Base-by-base conservation (phyloP, 108 stramenopile genomes). In the Nitzschia sp. region DNA sequence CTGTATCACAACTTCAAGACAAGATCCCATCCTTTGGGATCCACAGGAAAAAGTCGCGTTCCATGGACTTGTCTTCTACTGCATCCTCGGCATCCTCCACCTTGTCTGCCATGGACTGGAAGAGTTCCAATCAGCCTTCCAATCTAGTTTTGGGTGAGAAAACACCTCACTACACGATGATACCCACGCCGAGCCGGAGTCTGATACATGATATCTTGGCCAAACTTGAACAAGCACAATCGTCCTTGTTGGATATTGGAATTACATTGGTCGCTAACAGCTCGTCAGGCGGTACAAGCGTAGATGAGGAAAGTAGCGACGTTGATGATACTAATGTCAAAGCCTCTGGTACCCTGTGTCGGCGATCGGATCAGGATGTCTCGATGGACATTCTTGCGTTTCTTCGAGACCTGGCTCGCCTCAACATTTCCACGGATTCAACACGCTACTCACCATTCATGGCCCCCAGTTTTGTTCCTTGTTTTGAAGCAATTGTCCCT, bases 381-480 rank as follows among this genome's bases (percentile, higher is more conserved):
- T 3, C 17, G 0, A 65, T 38, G 7, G 67, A 68, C 38, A 21
- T 68, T 7, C 1, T 68, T 0, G 55, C 42, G 26, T 14, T 39
- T 21, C 1, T 68, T 0, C 34, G 22, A 21, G 55, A 39, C 8
- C 29, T 57, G 22, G 41, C 51, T 15, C 54, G 67, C 20, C 42
- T 68, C 55, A 51, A 57, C 9, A 3, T 21, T 25, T n/a, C 41
- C 10, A 10, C 44, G 2, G 43, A 46, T 26, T 2, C 1, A 37
- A 39, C 15, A 2, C 12, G 24, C 0, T 53, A 41, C 38, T 68
- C 21, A 43, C 67, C 67, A 21, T 68, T 68, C 11, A 68, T 68
- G 67, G 57, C 56, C 1, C n/a, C 56, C 17, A 24, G 42, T 6
- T 58, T 12, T 29, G 8, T 57, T 26, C 67, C 67, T 44, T 68